Evolutionary conservation across 768 basidiomycete genomes (phyloP), one percentile per base, ranked within the genome.

Genomic region (Mycena pura): DNA sequence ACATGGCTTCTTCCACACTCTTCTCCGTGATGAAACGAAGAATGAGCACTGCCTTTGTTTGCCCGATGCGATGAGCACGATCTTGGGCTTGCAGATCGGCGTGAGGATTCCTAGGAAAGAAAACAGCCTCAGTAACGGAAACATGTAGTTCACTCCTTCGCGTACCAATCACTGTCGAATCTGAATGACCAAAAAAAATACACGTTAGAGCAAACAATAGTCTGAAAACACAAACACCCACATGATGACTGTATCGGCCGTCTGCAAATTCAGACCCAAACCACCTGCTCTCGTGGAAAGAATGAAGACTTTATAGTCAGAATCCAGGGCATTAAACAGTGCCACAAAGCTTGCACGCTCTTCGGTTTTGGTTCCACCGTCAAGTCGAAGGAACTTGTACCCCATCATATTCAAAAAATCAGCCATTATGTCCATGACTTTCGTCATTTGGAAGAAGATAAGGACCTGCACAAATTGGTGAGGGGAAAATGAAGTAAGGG

Each of bases 401-500:
- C 85, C 84, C 85, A 89, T 87, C 83, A 89, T 89, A 72, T 91
- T 92, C 70, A 97, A 77, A 70, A 95, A 98, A 69, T 98, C 96
- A 69, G 94, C 93, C 87, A 96, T 94, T 72, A 97, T 95, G 64
- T 96, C 93, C 96, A 99, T 97, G 68, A 98, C 94, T 71, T 95
- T 93, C 15, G 96, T 98, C 97, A 99, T 98, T 77, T 99, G 97
- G 89, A 99, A 99, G 87, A 99, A 99, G 68, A 99, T 98, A 57
- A 99, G 87, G 44, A 96, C 93, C 92, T 95, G 64, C 0, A 56
- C 25, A 29, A 6, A 31, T 14, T 56, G 47, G 41, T 48, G 61
- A 40, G 52, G 40, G 19, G 39, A 51, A 41, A n/a, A 40, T 24
- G 8, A 22, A 41, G 21, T 29, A 25, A 6, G 15, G 14, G 14